Evolutionary conservation across 306 rosid species (phyloP).

Genomic region (Corylus americana): DNA sequence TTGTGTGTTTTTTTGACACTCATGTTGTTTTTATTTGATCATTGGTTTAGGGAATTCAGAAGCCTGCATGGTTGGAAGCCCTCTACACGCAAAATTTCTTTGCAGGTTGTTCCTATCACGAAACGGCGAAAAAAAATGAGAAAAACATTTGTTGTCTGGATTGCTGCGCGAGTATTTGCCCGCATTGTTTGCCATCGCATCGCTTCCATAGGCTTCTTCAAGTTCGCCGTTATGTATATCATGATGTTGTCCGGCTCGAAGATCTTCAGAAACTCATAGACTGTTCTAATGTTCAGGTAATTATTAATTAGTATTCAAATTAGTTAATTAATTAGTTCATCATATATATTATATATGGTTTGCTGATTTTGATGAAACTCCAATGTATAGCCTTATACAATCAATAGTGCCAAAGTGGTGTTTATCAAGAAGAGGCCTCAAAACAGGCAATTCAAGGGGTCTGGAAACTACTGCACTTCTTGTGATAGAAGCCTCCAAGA

Average conservation of each 20-base stretch:
- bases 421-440: conserved; percentile 97
- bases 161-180: conserved; percentile 91
- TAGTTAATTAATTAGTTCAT: no score
- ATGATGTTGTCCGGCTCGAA: conserved; percentile 88
- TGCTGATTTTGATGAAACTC: conserved; percentile 22
- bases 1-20: neutral
- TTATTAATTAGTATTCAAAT: neutral
- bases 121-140: conserved; percentile 83
- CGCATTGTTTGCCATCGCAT: conserved; percentile 89
- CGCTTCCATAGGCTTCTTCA: conserved; percentile 93
- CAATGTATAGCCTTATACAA: conserved; percentile 67
- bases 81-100: conserved; percentile 79
- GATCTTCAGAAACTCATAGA: conserved; percentile 94
- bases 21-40: no score
- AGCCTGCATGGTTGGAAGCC: conserved; percentile 99
- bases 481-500: conserved; percentile 97
- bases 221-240: conserved; percentile 95
- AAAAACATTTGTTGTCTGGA: conserved; percentile 93
- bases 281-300: conserved; percentile 89
- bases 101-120: conserved; percentile 74
- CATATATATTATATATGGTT: neutral
- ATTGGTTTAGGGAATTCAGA: conserved; percentile 60
- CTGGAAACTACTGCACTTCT: conserved; percentile 92
- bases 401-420: conserved; percentile 95
- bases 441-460: conserved; percentile 93